Conservation (phyloP, 768 basidiomycete genomes). For the Tricholoma hemisulphureum region DNA sequence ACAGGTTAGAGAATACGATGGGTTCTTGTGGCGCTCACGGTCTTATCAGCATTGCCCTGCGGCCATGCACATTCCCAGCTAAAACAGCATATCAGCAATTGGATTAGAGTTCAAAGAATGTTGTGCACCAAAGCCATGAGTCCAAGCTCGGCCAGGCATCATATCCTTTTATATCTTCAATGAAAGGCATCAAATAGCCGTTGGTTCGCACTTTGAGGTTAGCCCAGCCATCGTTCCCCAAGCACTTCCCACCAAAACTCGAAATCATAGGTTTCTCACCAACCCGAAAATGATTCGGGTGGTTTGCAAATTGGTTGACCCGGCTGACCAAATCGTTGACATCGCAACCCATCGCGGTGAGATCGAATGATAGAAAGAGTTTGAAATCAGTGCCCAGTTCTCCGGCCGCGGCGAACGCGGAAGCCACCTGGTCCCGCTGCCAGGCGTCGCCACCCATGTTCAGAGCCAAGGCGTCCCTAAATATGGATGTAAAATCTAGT, state of each 20-base stretch:
- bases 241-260: constrained; percentile 59
- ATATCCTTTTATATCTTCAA: constrained; percentile 53
- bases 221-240: constrained; percentile 52
- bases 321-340: constrained; percentile 40
- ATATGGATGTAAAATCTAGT: constrained; percentile 23
- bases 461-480: constrained; percentile 58
- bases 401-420: constrained; percentile 51
- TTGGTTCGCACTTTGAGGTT: constrained; percentile 45
- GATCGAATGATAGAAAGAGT: constrained; percentile 58
- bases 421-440: constrained; percentile 45
- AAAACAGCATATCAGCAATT: background rate
- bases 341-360: constrained; percentile 49
- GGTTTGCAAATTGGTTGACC: constrained; percentile 45
- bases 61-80: constrained; percentile 70
- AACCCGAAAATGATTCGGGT: constrained; percentile 56
- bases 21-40: constrained; percentile 25
- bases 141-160: constrained; percentile 48
- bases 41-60: constrained; percentile 42
- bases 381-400: constrained; percentile 44
- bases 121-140: constrained; percentile 46
- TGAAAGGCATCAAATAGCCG: constrained; percentile 52
- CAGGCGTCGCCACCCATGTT: constrained; percentile 59
- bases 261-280: constrained; percentile 56
- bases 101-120: background rate
- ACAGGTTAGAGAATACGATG: background rate